phyloP scores from a whole-genome alignment of 192 early-diverging fungal genomes.

The Coemansia sp. region DNA sequence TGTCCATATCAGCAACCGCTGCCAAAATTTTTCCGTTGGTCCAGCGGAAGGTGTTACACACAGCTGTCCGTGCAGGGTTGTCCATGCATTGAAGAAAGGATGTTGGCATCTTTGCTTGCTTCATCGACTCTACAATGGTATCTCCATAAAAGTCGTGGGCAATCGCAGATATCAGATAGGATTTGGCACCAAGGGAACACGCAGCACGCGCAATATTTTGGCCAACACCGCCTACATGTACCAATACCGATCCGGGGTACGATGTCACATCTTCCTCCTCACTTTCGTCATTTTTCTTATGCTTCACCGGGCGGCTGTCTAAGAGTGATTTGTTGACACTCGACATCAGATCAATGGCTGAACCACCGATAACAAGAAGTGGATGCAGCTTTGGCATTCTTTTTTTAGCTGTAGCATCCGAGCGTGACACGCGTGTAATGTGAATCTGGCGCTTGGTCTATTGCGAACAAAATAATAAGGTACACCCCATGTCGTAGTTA shows the following conservation, averaged over 20 bases:
- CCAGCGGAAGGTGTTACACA: slow-evolving; percentile 79
- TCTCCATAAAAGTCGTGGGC: slow-evolving; percentile 72
- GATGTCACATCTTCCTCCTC: slow-evolving; percentile 56
- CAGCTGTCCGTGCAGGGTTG: slow-evolving; percentile 59
- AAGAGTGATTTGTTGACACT: not conserved
- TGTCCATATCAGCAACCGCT: slow-evolving; percentile 93
- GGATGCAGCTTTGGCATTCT: slow-evolving; percentile 19
- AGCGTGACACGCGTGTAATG: not conserved
- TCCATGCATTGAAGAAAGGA: slow-evolving; percentile 22
- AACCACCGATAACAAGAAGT: slow-evolving; percentile 82
- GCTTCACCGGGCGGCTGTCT: not conserved
- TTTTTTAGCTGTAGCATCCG: not conserved
- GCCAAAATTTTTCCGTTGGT: slow-evolving; percentile 68
- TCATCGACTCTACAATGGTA: slow-evolving; percentile 57
- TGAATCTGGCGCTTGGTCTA: not conserved
- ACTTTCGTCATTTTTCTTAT: too few species aligned
- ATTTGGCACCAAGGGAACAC: slow-evolving; percentile 60
- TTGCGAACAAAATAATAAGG: not conserved
- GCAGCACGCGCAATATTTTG: slow-evolving; percentile 89
- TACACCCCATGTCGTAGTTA: not conserved
- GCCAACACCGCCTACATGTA: slow-evolving; percentile 85
- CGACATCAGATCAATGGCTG: slow-evolving; percentile 78
- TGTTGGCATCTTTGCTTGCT: slow-evolving; percentile 60
- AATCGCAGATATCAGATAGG: slow-evolving; percentile 66
- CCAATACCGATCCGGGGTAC: slow-evolving; percentile 65